phyloP scores from a whole-genome alignment of 1,284 basidiomycete species.

The Marasmius fiardii region DNA sequence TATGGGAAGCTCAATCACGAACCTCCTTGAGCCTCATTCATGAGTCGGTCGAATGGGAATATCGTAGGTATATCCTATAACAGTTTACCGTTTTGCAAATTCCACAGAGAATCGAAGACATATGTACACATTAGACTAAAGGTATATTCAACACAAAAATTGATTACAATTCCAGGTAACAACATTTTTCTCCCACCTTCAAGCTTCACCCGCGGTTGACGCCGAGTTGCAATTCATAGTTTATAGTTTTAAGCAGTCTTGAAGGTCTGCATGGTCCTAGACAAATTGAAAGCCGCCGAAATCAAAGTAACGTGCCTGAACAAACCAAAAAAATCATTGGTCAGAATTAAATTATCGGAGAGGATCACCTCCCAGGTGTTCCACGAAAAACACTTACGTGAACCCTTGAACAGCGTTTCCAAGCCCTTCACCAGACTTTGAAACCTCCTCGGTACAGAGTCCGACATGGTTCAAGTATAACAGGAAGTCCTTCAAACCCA shows the following conservation, averaged over 20 bases:
- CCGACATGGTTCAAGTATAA: conserved; percentile 86
- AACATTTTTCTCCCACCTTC: no score
- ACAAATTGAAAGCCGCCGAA: conserved; percentile 78
- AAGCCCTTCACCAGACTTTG: conserved; percentile 72
- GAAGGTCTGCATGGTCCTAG: conserved; percentile 44
- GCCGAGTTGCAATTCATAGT: no score
- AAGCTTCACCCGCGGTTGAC: no score
- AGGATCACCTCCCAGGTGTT: background rate
- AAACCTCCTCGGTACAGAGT: conserved; percentile 83
- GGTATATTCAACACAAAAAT: no score
- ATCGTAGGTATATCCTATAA: no score
- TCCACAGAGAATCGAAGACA: no score
- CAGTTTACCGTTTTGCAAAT: no score
- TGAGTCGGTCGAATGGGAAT: no score
- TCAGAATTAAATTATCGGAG: conserved; percentile 2
- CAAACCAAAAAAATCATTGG: background rate
- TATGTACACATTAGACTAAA: no score
- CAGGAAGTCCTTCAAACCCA: conserved; percentile 56
- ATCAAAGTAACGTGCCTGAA: conserved; percentile 76
- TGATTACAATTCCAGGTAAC: no score
- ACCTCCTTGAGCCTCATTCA: no score
- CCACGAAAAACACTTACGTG: conserved; percentile 50
- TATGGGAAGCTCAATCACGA: no score
- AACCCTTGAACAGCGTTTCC: conserved; percentile 87
- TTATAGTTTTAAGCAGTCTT: background rate